Base-by-base conservation (phyloP, 352 stramenopile genomes). In the Pythium sukuiense region DNA sequence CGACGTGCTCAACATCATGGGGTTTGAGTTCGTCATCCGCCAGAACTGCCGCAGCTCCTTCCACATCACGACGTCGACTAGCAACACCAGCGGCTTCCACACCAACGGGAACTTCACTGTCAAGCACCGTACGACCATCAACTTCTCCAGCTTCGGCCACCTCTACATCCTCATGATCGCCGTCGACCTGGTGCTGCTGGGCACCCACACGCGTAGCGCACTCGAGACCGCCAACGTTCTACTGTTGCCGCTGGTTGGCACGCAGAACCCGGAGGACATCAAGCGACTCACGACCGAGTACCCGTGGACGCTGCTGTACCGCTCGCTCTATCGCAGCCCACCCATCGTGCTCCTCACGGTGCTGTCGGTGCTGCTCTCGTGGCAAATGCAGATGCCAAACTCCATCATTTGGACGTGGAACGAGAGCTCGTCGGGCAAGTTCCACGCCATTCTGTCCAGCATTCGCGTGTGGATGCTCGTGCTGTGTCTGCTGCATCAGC, bases 91-190 rank as follows among this genome's bases (percentile, higher is more conserved):
- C 26, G 46, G 46, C 46, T 54, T 54, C 29, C 33, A 69, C 16
- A 61, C 61, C 12, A 62, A 71, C 53, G 33, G 75, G 12, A 24
- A 66, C 32, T 61, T 76, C n/a, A 26, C 61, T 6, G n/a, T 70
- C 6, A 35, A 41, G 14, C 77, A 86, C 29, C 55, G 57, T 26
- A 81, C 43, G 3, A 8, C 30, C 5, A 67, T 72, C 9, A 91
- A 91, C 60, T 86, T 89, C 45, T 67, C 74, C 14, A 79, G 69
- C 41, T 88, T 81, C 55, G 83, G 83, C 0, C 70, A 84, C 41
- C 49, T 91, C 2, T 88, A 88, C 54, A 70, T 83, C 3, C 12
- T 79, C 12, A 32, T 88, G 45, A 46, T 89, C 30, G 26, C 69
- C 6, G 39, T 73, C 18, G 83, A 91, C 61, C 6, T 81, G 39